Evolutionary conservation across 164 flowering plant genomes (phyloP).

Genomic region (Stephania japonica): DNA sequence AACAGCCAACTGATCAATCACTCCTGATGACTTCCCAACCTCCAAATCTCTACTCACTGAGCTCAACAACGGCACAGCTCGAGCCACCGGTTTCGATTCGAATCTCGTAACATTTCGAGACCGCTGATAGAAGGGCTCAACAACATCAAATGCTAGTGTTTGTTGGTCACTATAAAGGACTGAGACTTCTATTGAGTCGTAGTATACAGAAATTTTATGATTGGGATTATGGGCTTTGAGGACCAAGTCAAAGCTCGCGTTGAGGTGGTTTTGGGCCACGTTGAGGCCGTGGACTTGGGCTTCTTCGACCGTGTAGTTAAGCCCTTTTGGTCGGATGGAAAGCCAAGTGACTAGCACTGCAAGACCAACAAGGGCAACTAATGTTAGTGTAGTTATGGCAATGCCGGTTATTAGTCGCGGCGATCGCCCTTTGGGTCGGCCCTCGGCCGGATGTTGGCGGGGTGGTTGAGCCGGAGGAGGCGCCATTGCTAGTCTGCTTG

Average conservation of each 20-base stretch:
- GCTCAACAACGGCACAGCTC: conserved; percentile 20
- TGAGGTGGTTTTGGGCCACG: conserved; percentile 40
- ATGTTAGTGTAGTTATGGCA: conserved; percentile 24
- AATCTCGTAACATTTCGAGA: conserved; percentile 37
- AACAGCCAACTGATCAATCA: conserved; percentile 33
- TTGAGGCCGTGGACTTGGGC: conserved; percentile 38
- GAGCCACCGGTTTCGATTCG: conserved; percentile 29
- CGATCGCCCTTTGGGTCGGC: neutral
- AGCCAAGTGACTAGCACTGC: conserved; percentile 57
- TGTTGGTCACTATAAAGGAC: conserved; percentile 45
- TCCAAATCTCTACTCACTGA: conserved; percentile 29
- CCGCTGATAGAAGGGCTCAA: conserved; percentile 51
- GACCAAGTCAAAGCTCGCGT: conserved; percentile 39
- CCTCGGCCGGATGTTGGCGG: neutral
- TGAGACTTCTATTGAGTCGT: conserved; percentile 41
- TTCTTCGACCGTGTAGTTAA: conserved; percentile 48
- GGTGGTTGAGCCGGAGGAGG: conserved; percentile 17
- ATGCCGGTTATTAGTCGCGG: conserved; percentile 15
- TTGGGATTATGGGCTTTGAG: conserved; percentile 55
- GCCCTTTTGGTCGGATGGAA: conserved; percentile 37
- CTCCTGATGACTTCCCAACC: conserved; percentile 30
- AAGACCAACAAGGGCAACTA: conserved; percentile 42
- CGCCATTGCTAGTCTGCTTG: neutral
- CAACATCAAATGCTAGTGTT: conserved; percentile 29
- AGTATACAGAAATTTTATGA: conserved; percentile 42